phyloP scores from a whole-genome alignment of 2,329 filamentous ascomycete genomes.

The Diaporthe destruens region DNA sequence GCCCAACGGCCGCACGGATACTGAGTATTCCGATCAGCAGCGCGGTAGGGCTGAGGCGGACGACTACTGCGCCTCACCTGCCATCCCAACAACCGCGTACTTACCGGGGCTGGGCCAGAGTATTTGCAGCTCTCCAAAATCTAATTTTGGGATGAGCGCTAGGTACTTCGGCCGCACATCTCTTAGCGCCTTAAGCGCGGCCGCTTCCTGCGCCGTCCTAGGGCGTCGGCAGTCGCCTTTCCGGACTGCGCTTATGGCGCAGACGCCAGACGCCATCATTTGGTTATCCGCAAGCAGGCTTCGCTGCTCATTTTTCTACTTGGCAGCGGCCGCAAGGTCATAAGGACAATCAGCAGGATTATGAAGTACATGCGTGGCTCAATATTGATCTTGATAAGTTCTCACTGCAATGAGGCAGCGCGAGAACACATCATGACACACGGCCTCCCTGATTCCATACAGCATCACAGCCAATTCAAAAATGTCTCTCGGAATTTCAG shows the following conservation, averaged over 20 bases:
- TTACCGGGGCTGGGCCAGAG: neutral
- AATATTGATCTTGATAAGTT: neutral
- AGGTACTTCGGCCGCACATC: neutral
- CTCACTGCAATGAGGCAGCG: too few species aligned
- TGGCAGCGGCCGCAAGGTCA: slow-evolving; percentile 27
- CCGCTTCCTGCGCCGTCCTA: slow-evolving; percentile 31
- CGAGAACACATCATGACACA: neutral
- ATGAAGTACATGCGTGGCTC: neutral
- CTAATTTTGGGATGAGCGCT: slow-evolving; percentile 17
- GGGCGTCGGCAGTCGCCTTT: neutral
- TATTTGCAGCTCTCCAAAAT: neutral
- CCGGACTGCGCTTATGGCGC: slow-evolving; percentile 22
- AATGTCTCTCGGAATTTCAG: neutral
- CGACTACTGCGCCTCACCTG: slow-evolving; percentile 29
- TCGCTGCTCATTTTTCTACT: neutral
- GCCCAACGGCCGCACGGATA: neutral
- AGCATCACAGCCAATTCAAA: neutral
- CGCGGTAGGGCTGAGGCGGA: slow-evolving; percentile 23
- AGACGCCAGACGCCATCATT: slow-evolving; percentile 13
- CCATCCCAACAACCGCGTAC: neutral
- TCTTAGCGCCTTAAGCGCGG: slow-evolving; percentile 36
- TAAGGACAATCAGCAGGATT: neutral
- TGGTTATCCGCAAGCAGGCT: neutral
- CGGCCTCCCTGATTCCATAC: neutral
- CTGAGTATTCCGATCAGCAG: slow-evolving; percentile 16